Base-by-base conservation (phyloP, 495 filamentous ascomycete species). In the Hypoxylon lienhwacheense region DNA sequence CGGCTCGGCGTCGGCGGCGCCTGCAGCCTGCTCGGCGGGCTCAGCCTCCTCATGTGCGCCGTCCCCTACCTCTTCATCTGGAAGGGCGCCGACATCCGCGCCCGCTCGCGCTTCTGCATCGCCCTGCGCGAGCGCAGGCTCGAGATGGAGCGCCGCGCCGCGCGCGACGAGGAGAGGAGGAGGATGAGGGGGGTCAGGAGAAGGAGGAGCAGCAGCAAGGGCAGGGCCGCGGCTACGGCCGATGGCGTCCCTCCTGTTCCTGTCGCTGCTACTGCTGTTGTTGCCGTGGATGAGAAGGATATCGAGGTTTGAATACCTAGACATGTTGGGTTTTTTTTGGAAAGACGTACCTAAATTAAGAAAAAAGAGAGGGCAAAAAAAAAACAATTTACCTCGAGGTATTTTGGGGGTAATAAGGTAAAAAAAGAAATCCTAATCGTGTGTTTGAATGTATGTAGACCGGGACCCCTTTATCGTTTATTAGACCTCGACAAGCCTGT, bases 51-150 rank as follows among this genome's bases (percentile, higher is more conserved):
- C 28, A 73, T 74, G 65, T 70, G 68, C 39, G 47, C 41, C 7
- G 63, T 76, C 29, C 73, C 72, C 5, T 74, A 68, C 37, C 35
- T 73, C 15, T 74, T 74, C 37, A 54, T 76, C 15, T 71, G 69
- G 69, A 67, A 73, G 52, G 73, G 73, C 15, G 63, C 68, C 33
- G 58, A 41, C 22, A 70, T 76, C 39, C 60, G 73, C 15, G 55
- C 58, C 17, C 48, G 59, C 6, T 66, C 61, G 2, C 64, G 55
- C 21, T 76, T 76, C 32, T 76, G 73, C 28, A 63, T 67, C 16
- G 67, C 67, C 1, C 53, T 74, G 0, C 47, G 64, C 29, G 48
- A 73, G 51, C 43, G 66, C 21, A 72, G 66, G 39, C 57, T 66
- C 26, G 72, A 73, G 50, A 70, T 75, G 66, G 64, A 61, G 24